Percentiles rank a stretch among this genome's conserved stretches.
These are phyloP conservation scores for Termitomyces sp. DNA, from an alignment of 768 basidiomycete species.

Conservation along the genomic window DNA sequence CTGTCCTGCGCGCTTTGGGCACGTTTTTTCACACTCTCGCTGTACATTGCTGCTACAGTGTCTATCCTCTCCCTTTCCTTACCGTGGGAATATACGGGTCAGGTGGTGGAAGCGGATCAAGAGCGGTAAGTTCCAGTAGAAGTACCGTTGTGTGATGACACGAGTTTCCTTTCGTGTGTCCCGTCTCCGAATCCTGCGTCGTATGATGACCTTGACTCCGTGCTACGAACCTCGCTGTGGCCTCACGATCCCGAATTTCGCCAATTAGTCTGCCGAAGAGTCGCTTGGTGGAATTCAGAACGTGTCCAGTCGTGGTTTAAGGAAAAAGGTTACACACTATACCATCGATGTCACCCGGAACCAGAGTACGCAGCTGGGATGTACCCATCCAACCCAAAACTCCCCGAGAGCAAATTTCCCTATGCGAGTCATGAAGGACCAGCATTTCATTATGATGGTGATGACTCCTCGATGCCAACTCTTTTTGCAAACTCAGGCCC, in stretches of 20 bases:
- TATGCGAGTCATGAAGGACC: neutral
- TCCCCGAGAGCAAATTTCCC: neutral
- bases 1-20: too few species aligned
- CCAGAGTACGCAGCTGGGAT: neutral
- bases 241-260: neutral
- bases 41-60: too few species aligned
- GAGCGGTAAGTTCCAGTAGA: too few species aligned
- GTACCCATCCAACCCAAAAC: neutral
- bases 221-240: neutral
- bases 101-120: too few species aligned
- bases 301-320: neutral
- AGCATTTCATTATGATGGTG: too few species aligned
- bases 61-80: too few species aligned
- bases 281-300: slow-evolving; percentile 4
- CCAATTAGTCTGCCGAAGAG: neutral
- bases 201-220: neutral
- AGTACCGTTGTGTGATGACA: too few species aligned
- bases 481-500: neutral
- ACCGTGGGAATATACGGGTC: too few species aligned
- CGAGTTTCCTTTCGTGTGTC: neutral
- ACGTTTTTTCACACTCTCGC: too few species aligned
- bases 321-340: slow-evolving; percentile 3
- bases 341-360: neutral
- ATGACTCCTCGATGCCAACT: neutral
- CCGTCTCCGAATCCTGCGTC: neutral